phyloP scores from a whole-genome alignment of 441 rosid genomes.

The Populus trichocarpa region DNA sequence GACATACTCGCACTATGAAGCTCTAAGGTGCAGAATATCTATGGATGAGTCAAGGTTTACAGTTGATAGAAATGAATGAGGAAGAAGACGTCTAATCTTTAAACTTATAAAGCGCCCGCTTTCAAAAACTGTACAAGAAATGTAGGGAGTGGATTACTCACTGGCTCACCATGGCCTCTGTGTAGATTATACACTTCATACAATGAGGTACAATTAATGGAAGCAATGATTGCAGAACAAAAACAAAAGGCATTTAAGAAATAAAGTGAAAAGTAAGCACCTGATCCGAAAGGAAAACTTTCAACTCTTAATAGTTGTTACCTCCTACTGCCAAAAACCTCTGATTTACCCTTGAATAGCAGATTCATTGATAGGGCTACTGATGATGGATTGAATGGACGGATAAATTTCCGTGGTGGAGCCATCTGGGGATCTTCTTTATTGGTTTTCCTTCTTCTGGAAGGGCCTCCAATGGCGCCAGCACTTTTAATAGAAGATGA shows the following conservation, averaged over 20 bases:
- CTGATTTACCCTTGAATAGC: conserved; percentile 59
- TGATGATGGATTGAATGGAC: conserved; percentile 41
- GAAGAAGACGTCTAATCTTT: conserved; percentile 4
- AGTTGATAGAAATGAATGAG: neutral
- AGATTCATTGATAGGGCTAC: conserved; percentile 49
- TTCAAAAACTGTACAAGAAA: conserved; percentile 23
- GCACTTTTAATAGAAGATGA: conserved; percentile 39
- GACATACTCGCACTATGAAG: neutral
- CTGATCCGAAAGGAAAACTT: conserved; percentile 6
- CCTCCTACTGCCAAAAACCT: conserved; percentile 47
- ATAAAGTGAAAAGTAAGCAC: conserved; percentile 6
- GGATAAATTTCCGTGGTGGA: conserved; percentile 42
- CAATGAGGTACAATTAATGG: conserved; percentile 21
- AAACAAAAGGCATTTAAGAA: conserved; percentile 14
- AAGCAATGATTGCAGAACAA: conserved; percentile 1
- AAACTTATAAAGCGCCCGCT: neutral
- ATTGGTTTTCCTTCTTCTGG: conserved; percentile 40
- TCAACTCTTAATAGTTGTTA: conserved; percentile 19
- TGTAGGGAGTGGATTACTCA: conserved; percentile 26
- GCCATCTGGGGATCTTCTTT: conserved; percentile 50
- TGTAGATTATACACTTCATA: conserved; percentile 19
- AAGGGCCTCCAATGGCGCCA: conserved; percentile 36
- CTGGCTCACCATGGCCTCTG: conserved; percentile 7
- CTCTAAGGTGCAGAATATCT: neutral
- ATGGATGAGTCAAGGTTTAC: neutral